These are phyloP conservation scores for Arthromyces matolae DNA, from an alignment of 768 basidiomycete species.

Conservation along the genomic window DNA sequence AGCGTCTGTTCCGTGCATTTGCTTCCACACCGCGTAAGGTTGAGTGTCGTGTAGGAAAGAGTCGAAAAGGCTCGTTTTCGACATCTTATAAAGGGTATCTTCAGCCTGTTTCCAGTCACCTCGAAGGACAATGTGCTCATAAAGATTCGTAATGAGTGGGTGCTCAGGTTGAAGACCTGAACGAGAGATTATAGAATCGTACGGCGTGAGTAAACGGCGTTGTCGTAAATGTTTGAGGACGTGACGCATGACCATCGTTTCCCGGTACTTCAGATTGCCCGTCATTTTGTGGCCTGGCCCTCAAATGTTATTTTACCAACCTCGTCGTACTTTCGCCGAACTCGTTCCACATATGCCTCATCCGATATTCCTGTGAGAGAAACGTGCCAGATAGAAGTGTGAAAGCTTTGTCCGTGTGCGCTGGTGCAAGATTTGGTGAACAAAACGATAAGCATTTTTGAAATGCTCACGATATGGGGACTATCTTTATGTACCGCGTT, in stretches of 20 bases:
- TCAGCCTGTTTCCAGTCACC: constrained; percentile 65
- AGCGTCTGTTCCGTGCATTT: constrained; percentile 54
- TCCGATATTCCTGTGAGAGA: constrained; percentile 59
- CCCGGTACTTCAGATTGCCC: constrained; percentile 51
- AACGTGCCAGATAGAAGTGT: constrained; percentile 78
- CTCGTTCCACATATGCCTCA: constrained; percentile 50
- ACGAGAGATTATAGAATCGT: constrained; percentile 52
- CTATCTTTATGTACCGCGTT: constrained; percentile 67
- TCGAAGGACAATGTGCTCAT: constrained; percentile 59
- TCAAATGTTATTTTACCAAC: constrained; percentile 35
- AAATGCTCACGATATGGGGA: constrained; percentile 63
- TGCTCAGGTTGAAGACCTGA: constrained; percentile 62
- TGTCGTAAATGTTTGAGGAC: constrained; percentile 76
- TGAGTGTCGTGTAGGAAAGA: constrained; percentile 53
- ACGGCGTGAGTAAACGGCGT: constrained; percentile 66
- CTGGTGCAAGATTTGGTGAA: constrained; percentile 30
- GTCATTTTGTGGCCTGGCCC: constrained; percentile 8
- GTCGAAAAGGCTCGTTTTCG: constrained; percentile 58
- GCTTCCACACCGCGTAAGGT: constrained; percentile 60
- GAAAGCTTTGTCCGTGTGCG: constrained; percentile 68
- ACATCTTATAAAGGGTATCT: constrained; percentile 43
- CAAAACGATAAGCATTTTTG: not conserved
- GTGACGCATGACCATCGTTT: constrained; percentile 60
- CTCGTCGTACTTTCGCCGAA: constrained; percentile 55
- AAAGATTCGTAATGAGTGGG: constrained; percentile 62